Evolutionary conservation across 2,329 filamentous ascomycete genomes (phyloP), one percentile per base, ranked within the genome.

Genomic region (Fusarium xylarioides): DNA sequence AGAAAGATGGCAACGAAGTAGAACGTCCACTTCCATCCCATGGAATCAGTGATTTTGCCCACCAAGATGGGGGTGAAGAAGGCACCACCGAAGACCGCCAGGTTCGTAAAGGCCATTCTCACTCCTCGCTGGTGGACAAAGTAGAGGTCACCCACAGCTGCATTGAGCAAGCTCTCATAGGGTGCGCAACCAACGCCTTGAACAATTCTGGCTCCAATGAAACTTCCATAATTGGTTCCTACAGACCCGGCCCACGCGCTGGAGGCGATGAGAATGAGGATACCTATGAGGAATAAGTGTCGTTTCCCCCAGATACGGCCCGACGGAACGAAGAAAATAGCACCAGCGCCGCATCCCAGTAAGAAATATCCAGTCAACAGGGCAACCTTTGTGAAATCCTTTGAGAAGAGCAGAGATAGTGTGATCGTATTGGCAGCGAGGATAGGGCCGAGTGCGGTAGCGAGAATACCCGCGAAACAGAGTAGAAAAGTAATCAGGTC

Each of bases 241-340:
- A 89, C 90, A 1, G 87, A 89, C 35, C 93, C 93, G 30, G 90
- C 95, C 95, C 95, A 98, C 11, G 88, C 89, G 74, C 91, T 93
- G 64, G 92, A 92, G 47, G 88, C 85, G 46, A 97, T 88, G 76
- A 97, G 87, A 65, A 97, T 86, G 53, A 93, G 73, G 50, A 91
- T 91, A 12, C 94, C 95, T 5, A 97, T 76, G 32, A 98, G 83
- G 80, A 97, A 98, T 21, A 95, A 84, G 84, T 98, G 95, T 44
- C 95, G 89, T 82, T 97, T 98, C 43, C 95, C 95, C 93, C 94
- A 98, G 71, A 98, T 92, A 64, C 95, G 90, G 26, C 93, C 94
- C 2, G 92, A 93, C 1, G 95, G 93, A 6, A 98, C 95, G 82
- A 95, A 95, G 73, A 98, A 86, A 80, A 96, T 90, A 56, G 93